A percentile compares a stretch with the other conserved stretches of the same genome.
Conservation (phyloP, 2,329 filamentous ascomycete genomes). For the Ceratocystis cacaofunesta region DNA sequence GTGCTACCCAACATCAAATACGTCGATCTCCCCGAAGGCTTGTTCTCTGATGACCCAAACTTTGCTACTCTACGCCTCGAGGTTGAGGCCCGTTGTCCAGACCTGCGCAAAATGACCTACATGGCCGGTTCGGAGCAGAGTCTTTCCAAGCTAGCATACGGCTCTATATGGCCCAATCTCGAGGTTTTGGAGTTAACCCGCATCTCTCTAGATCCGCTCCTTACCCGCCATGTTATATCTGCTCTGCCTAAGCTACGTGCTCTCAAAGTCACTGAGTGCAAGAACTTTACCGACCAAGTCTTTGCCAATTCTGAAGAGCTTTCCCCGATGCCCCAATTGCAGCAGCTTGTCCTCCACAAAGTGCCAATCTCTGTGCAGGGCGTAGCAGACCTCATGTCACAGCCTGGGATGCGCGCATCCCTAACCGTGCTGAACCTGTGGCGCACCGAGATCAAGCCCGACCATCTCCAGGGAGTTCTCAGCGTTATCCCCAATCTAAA, state of each 20-base stretch:
- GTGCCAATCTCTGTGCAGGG: constrained; percentile 60
- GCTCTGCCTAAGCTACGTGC: constrained; percentile 54
- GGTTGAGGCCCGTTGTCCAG: constrained; percentile 66
- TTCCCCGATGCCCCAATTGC: constrained; percentile 58
- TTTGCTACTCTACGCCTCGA: constrained; percentile 68
- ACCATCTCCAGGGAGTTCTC: constrained; percentile 46
- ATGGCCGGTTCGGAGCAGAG: constrained; percentile 61
- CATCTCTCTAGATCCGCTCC: constrained; percentile 53
- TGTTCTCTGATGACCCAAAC: constrained; percentile 65
- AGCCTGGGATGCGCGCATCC: constrained; percentile 40
- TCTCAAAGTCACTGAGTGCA: constrained; percentile 56
- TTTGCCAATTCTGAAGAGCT: constrained; percentile 51
- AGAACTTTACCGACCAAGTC: constrained; percentile 61
- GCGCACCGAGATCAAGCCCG: constrained; percentile 53
- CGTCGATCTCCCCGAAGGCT: constrained; percentile 77
- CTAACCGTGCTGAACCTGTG: constrained; percentile 57
- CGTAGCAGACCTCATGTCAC: constrained; percentile 51
- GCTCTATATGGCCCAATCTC: constrained; percentile 51
- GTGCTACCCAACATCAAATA: constrained; percentile 75
- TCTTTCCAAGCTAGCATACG: constrained; percentile 53
- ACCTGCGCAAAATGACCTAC: constrained; percentile 83
- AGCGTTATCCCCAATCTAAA: constrained; percentile 41
- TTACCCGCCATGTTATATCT: constrained; percentile 56
- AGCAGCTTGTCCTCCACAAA: constrained; percentile 57
- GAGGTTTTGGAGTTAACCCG: constrained; percentile 57